Conservation (phyloP, 768 basidiomycete species). For the Leccinum subtestaceum region DNA sequence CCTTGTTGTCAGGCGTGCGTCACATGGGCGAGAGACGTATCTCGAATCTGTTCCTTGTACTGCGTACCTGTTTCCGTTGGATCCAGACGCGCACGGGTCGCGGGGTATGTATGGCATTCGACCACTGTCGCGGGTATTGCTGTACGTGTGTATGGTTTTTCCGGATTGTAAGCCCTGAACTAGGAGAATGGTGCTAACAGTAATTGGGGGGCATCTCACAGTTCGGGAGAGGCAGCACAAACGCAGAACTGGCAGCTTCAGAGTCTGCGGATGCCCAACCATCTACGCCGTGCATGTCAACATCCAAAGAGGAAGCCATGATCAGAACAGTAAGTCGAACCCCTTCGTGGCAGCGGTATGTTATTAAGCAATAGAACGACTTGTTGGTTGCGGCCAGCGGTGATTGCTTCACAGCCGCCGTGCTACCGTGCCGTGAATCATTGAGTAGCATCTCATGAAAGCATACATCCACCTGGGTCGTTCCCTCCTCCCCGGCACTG, state of each 20-base stretch:
- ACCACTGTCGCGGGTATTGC: not conserved
- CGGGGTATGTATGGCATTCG: not conserved
- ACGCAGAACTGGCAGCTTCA: not conserved
- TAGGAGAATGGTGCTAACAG: not conserved
- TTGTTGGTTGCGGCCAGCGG: too few relatives aligned
- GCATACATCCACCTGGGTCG: not conserved
- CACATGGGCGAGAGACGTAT: not conserved
- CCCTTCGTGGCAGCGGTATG: too few relatives aligned
- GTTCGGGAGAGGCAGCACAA: not conserved
- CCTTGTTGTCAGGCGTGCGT: not conserved
- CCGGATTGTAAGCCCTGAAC: not conserved
- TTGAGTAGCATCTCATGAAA: too few relatives aligned
- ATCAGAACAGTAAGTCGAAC: too few relatives aligned
- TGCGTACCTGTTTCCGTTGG: not conserved
- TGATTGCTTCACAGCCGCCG: too few relatives aligned
- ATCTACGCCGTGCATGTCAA: too few relatives aligned
- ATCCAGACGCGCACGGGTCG: not conserved
- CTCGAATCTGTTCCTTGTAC: not conserved
- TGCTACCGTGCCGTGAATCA: too few relatives aligned
- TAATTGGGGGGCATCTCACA: not conserved
- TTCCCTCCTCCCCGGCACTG: not conserved
- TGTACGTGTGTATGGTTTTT: not conserved
- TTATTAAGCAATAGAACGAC: too few relatives aligned
- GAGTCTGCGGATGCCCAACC: too few relatives aligned
- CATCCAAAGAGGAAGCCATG: too few relatives aligned